phyloP scores from a whole-genome alignment of 2,329 filamentous ascomycete genomes.

The Celoporthe dispersa region DNA sequence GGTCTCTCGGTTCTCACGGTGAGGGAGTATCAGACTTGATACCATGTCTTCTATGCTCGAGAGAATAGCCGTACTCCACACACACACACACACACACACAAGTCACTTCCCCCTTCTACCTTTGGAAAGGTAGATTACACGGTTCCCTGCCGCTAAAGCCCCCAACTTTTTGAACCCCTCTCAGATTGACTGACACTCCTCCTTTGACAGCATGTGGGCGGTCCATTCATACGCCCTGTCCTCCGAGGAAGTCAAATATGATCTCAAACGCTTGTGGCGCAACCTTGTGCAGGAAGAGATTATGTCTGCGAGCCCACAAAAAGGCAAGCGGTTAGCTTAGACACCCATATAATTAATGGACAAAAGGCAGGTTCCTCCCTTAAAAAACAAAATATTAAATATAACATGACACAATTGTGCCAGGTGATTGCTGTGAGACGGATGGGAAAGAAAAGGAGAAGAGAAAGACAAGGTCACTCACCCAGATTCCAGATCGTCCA shows the following conservation, averaged over 20 bases:
- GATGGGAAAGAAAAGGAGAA: background rate
- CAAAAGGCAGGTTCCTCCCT: too few species aligned
- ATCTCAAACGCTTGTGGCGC: constrained; percentile 36
- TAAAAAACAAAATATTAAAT: too few species aligned
- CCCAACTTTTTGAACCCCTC: background rate
- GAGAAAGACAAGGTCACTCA: constrained; percentile 28
- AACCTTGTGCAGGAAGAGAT: constrained; percentile 37
- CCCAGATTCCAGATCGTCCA: constrained; percentile 39
- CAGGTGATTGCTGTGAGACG: background rate
- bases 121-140: background rate
- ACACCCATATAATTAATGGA: too few species aligned
- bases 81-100: too few species aligned
- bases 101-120: background rate
- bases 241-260: constrained; percentile 36
- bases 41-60: too few species aligned
- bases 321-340: background rate
- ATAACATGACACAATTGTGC: background rate
- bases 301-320: constrained; percentile 31
- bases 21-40: too few species aligned
- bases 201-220: background rate
- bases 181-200: background rate
- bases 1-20: too few species aligned
- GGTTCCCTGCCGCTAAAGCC: too few species aligned
- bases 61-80: too few species aligned
- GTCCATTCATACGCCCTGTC: background rate